Percentiles rank a stretch among this genome's conserved stretches.
phyloP scores from a whole-genome alignment of 345 rosid genomes.

The Mallotus nudiflorus region DNA sequence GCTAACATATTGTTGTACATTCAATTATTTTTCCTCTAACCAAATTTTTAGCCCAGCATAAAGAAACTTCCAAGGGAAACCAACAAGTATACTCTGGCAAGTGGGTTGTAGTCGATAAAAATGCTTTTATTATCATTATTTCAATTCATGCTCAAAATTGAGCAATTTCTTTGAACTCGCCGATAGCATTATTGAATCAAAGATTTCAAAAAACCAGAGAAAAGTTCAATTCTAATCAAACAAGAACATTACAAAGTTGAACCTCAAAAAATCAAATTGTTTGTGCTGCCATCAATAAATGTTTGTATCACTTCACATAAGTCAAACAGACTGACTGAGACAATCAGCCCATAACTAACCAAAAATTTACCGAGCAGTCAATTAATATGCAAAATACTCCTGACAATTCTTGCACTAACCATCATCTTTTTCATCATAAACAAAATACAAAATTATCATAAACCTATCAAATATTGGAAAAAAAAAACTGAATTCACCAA shows the following conservation, averaged over 20 bases:
- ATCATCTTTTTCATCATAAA: too few species aligned
- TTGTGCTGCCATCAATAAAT: not conserved
- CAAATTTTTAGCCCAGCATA: slow-evolving; percentile 14
- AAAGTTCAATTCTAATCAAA: not conserved
- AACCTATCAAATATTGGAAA: too few species aligned
- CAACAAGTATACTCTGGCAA: slow-evolving; percentile 1
- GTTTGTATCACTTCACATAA: not conserved
- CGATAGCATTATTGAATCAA: not conserved
- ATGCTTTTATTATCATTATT: slow-evolving; percentile 12
- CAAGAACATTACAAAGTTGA: not conserved
- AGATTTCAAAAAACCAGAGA: not conserved
- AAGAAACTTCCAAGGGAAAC: slow-evolving; percentile 5
- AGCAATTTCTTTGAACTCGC: slow-evolving; percentile 38
- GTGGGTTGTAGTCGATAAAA: slow-evolving; percentile 22
- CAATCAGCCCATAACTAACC: not conserved
- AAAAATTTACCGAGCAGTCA: not conserved
- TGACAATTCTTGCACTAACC: too few species aligned
- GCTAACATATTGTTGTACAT: slow-evolving; percentile 40
- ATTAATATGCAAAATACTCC: not conserved
- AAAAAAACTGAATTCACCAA: too few species aligned
- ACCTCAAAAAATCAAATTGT: not conserved
- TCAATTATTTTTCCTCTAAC: slow-evolving; percentile 36
- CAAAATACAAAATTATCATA: too few species aligned
- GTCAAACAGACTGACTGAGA: not conserved
- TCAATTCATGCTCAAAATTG: slow-evolving; percentile 46